A percentile compares a stretch with the other conserved stretches of the same genome.
Evolutionary conservation across 139 green algal genomes (phyloP).

Genomic region (Chlamydomonas schloesseri): DNA sequence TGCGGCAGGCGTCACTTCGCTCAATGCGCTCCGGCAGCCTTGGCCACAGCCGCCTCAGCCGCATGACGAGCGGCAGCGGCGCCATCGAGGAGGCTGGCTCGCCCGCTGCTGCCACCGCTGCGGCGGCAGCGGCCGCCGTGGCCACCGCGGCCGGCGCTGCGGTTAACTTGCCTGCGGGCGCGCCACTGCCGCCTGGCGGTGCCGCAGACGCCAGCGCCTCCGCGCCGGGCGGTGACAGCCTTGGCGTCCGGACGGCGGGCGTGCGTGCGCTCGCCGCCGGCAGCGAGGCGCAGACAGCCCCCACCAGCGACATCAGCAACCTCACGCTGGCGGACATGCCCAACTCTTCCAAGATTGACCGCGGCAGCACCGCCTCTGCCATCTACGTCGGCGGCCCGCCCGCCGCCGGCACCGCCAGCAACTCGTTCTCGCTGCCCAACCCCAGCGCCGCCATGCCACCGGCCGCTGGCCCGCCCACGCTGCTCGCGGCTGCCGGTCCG

Average conservation of each 20-base stretch:
- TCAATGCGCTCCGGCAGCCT: constrained; percentile 8
- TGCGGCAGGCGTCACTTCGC: neutral
- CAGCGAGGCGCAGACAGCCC: too few relatives aligned
- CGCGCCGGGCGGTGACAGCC: too few relatives aligned
- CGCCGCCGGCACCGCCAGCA: too few relatives aligned
- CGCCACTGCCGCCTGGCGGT: neutral
- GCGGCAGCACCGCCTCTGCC: neutral
- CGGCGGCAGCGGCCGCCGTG: too few relatives aligned
- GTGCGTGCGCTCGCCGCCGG: neutral
- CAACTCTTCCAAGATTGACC: neutral
- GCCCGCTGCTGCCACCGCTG: too few relatives aligned
- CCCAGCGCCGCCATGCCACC: too few relatives aligned
- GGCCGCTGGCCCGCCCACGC: too few relatives aligned
- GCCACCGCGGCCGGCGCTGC: too few relatives aligned
- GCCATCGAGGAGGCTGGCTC: neutral
- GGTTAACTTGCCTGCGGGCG: too few relatives aligned
- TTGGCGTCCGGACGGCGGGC: too few relatives aligned
- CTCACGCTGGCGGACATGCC: neutral
- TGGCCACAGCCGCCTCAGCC: constrained; percentile 10
- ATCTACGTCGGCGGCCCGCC: neutral
- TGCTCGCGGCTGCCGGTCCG: neutral
- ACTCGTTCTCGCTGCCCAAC: neutral
- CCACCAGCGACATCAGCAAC: neutral
- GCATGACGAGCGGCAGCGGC: constrained; percentile 11
- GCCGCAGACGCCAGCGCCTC: neutral